Evolutionary conservation across 176 grass and related monocot genomes (phyloP).

Genomic region (Aegilops sharonensis): DNA sequence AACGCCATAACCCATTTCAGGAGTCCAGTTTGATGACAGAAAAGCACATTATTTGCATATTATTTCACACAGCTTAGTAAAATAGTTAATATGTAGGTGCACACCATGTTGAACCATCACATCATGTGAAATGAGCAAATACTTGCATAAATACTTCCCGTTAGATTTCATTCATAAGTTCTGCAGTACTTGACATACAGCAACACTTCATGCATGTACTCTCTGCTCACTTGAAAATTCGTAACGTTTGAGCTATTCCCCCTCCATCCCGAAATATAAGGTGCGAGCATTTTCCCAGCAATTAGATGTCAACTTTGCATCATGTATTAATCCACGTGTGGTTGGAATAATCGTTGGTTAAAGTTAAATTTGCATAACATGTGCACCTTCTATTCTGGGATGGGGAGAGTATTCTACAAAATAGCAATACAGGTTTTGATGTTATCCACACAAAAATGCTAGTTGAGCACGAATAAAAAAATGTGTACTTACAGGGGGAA

Average conservation of each 20-base stretch:
- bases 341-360: not conserved
- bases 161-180: not conserved
- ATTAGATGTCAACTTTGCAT: not conserved
- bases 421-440: not conserved
- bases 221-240: not conserved
- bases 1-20: conserved; percentile 1
- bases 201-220: conserved; percentile 7
- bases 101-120: conserved; percentile 5
- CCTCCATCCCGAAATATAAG: not conserved
- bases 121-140: conserved; percentile 4
- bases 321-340: not conserved
- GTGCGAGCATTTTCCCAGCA: not conserved
- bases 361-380: not conserved
- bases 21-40: not conserved
- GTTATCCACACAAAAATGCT: not conserved
- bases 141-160: not conserved
- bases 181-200: conserved; percentile 6
- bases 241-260: not conserved
- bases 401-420: conserved; percentile 10
- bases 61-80: not conserved
- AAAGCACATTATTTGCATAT: not conserved
- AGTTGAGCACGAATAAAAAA: not conserved
- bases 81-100: not conserved
- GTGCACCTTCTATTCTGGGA: not conserved
- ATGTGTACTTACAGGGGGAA: conserved; percentile 51